Conservation (phyloP, 331 rosid genomes). For the Telfairia occidentalis region DNA sequence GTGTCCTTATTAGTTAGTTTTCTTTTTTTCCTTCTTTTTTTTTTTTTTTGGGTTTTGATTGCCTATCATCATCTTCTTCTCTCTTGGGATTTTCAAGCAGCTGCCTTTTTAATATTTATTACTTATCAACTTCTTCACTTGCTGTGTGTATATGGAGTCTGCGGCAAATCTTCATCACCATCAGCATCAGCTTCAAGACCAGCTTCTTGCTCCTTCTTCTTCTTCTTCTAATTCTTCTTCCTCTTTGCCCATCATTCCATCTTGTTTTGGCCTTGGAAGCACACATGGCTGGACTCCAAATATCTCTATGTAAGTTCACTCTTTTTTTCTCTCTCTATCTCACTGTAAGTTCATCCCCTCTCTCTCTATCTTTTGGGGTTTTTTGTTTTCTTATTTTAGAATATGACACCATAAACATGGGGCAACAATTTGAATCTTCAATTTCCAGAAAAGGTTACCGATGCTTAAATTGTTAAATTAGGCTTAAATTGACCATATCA, state of each 20-base stretch:
- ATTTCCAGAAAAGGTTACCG: too few species aligned
- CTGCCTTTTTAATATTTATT: not conserved
- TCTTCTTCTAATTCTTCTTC: slow-evolving; percentile 36
- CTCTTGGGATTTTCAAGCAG: slow-evolving; percentile 90
- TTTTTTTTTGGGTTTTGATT: too few species aligned
- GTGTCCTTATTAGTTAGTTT: slow-evolving; percentile 12
- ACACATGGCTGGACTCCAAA: slow-evolving; percentile 40
- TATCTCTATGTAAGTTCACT: slow-evolving; percentile 38
- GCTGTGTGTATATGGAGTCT: slow-evolving; percentile 44
- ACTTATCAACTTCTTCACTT: slow-evolving; percentile 13
- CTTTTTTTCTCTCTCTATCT: slow-evolving; percentile 5
- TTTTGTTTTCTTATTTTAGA: too few species aligned
- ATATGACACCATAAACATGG: too few species aligned
- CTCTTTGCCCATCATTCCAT: slow-evolving; percentile 23
- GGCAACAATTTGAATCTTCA: too few species aligned
- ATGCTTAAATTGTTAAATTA: too few species aligned
- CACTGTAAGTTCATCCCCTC: slow-evolving; percentile 37
- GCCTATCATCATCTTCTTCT: slow-evolving; percentile 6
- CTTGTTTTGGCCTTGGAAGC: slow-evolving; percentile 36
- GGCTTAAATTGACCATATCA: too few species aligned
- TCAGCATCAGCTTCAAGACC: slow-evolving; percentile 44
- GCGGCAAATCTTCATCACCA: slow-evolving; percentile 54
- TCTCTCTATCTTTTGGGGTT: too few species aligned
- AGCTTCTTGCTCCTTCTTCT: slow-evolving; percentile 21
- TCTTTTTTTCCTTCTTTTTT: too few species aligned